A percentile compares a stretch with the other conserved stretches of the same genome.
phyloP scores from a whole-genome alignment of 208 protist species.

The Balamuthia mandrillaris region DNA sequence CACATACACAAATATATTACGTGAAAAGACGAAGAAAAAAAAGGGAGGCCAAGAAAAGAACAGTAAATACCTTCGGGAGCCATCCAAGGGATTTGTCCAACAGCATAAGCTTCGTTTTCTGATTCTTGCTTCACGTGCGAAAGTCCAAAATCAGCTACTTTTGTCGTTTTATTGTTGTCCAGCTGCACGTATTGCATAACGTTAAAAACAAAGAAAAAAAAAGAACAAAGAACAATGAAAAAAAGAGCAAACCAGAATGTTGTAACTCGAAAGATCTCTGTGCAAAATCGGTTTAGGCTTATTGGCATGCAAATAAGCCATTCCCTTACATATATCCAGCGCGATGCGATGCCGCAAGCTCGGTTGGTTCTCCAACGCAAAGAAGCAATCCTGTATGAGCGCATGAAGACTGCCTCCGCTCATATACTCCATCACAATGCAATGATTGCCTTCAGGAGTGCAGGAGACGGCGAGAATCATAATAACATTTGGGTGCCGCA shows the following conservation, averaged over 20 bases:
- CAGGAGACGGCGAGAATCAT: constrained; percentile 6
- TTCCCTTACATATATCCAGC: background rate
- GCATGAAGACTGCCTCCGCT: background rate
- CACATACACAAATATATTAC: background rate
- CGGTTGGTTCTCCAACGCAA: background rate
- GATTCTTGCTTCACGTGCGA: background rate
- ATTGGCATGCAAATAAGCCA: background rate
- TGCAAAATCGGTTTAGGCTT: background rate
- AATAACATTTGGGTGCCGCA: constrained; percentile 8
- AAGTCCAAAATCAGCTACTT: background rate
- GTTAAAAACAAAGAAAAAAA: too few species aligned
- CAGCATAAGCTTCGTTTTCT: background rate
- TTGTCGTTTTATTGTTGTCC: background rate
- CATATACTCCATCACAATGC: constrained; percentile 34
- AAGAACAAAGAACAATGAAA: too few species aligned
- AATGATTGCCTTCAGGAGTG: background rate
- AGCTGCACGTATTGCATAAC: too few species aligned
- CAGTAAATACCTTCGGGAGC: background rate
- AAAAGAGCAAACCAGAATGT: too few species aligned
- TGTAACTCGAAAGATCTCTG: background rate
- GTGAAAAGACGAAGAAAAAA: background rate
- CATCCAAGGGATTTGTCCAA: background rate
- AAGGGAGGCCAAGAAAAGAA: background rate
- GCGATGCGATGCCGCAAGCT: background rate
- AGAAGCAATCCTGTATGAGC: background rate